Evolutionary conservation across 2,329 filamentous ascomycete genomes (phyloP), one percentile per base, ranked within the genome.

Genomic region (Hirsutella rhossiliensis): DNA sequence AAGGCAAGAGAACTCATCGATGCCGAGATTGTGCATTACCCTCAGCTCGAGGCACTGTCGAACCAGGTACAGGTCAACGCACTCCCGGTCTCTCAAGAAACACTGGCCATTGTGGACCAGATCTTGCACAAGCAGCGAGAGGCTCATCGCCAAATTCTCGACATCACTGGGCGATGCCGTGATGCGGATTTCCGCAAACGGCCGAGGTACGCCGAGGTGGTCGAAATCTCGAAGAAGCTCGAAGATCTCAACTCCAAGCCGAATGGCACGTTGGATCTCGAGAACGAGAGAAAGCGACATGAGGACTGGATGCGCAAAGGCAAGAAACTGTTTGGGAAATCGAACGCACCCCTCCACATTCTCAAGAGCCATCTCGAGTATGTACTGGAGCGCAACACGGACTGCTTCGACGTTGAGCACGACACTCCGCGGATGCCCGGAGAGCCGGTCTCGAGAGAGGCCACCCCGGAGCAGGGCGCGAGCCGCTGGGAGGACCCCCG

Each of bases 231-330:
- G 69, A 87, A 89, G 56, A 83, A 83, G 48, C 67, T 98, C 12
- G 84, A 87, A 46, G 87, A 92, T 43, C 73, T 97, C 11, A 94
- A 95, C 54, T 94, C 87, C 50, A 96, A 96, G 58, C 92, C 92
- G 0, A 78, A 77, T 36, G 92, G 92, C 2, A 94, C 90, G 0
- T 75, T 94, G 30, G 92, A 98, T 55, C 75, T 98, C 5, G 92
- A 98, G 58, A 89, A 87, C 50, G 88, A 97, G 61, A 84, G 92
- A 51, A 94, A 92, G 59, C 80, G 87, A 8, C 92, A 97, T 52
- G 92, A 98, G 60, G 92, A 98, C 61, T 98, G 92, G 92, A 98
- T 98, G 90, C 78, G 92, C 29, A 87, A 87, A 56, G 92, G 92
- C 42, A 98, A 98, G 67, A 96, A 96, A 61, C 67, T 98, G 0